Base-by-base conservation (phyloP, 345 rosid genomes). In the Dimocarpus longan region DNA sequence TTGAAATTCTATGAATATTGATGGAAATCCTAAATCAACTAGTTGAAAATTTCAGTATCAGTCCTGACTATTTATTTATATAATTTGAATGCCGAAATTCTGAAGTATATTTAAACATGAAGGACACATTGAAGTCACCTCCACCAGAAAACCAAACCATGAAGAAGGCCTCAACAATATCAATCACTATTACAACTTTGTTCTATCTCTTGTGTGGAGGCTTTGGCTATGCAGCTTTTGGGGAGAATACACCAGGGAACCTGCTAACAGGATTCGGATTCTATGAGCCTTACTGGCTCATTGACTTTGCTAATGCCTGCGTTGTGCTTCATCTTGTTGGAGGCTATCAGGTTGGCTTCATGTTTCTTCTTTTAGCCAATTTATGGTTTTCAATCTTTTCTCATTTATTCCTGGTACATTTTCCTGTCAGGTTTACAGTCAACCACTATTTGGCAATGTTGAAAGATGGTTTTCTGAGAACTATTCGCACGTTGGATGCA, bases 151-250 rank as follows among this genome's bases (percentile, higher is more conserved):
- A 32, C 50, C 26, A 76, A 74, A 89, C 85, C 4, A 87, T 87
- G 91, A 89, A 84, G 82, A 85, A 84, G 57, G 87, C 91, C 57
- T 87, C 90, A 0, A 21, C 69, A 5, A 81, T 74, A 5, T 86
- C 88, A 0, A 46, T 89, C 40, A 0, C 15, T 7, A 4, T 75
- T 5, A 87, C 89, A 2, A 89, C 92, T 11, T 19, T 64, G 54
- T 85, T 89, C 82, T 87, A 85, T 83, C 76, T 87, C 5, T 69
- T 74, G n/a, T 87, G 89, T 52, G 84, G 87, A 60, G 80, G 87
- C 32, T 84, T 89, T 32, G 90, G 90, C 19, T 87, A 89, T 70
- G 91, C 87, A 21, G 92, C 92, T 0, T 89, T 89, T 0, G 90
- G 92, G 37, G 80, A 84, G 8, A 66, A 81, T 42, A 86, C 90